phyloP scores from a whole-genome alignment of 805 yeast species.

The Lachancea waltii region DNA sequence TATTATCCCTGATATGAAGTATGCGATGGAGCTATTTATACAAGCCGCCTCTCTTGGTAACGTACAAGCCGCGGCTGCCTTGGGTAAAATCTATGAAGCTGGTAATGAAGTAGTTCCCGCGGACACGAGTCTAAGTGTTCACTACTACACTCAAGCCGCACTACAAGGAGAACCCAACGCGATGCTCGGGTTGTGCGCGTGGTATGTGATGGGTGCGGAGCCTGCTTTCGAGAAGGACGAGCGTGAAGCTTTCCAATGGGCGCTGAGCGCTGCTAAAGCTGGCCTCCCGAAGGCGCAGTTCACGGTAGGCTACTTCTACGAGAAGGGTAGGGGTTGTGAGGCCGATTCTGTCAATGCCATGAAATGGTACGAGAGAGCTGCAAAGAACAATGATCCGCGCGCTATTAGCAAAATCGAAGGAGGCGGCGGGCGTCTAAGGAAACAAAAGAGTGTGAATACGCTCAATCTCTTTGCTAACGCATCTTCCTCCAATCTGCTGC shows the following conservation, averaged over 20 bases:
- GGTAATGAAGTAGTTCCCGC: conserved; percentile 62
- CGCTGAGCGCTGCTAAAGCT: conserved; percentile 70
- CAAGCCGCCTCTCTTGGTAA: conserved; percentile 88
- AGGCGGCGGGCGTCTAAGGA: not conserved
- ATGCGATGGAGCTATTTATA: conserved; percentile 79
- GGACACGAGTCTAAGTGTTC: conserved; percentile 79
- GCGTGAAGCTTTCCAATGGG: conserved; percentile 92
- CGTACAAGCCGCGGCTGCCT: conserved; percentile 65
- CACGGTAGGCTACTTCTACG: conserved; percentile 77
- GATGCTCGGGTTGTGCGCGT: conserved; percentile 92
- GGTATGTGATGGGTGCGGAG: conserved; percentile 90
- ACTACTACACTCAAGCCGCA: conserved; percentile 90
- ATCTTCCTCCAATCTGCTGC: not conserved
- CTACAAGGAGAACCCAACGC: conserved; percentile 79
- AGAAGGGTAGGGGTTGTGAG: conserved; percentile 81
- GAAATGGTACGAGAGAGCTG: conserved; percentile 72
- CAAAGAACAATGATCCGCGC: conserved; percentile 48
- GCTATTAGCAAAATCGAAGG: conserved; percentile 37
- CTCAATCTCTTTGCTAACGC: conserved; percentile 5
- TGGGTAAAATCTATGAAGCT: conserved; percentile 80
- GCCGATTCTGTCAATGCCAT: conserved; percentile 51
- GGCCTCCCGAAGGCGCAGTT: conserved; percentile 78
- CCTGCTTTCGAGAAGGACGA: conserved; percentile 75
- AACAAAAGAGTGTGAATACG: conserved; percentile 4
- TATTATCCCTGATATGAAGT: conserved; percentile 72